These are phyloP conservation scores for Monosporozyma unispora DNA, from an alignment of 805 yeast genomes.

Conservation along the genomic window DNA sequence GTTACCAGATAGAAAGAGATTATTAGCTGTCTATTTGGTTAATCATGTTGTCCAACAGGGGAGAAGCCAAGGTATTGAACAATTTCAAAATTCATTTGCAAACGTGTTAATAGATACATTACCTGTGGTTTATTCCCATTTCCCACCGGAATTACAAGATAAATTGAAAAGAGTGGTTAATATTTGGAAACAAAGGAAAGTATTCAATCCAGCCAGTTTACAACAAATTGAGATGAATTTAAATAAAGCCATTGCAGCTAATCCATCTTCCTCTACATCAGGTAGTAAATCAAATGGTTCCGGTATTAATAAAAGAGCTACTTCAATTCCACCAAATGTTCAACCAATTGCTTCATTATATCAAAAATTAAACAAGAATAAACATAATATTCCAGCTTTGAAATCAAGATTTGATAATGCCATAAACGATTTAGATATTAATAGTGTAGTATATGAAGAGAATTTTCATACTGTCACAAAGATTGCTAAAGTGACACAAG, in stretches of 20 bases:
- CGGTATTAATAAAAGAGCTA: not conserved
- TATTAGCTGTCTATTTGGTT: constrained; percentile 24
- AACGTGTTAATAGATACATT: constrained; percentile 29
- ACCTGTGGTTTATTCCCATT: constrained; percentile 28
- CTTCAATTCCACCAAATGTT: constrained; percentile 24
- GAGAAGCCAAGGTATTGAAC: constrained; percentile 23
- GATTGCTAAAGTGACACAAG: constrained; percentile 24
- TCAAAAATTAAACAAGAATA: constrained; percentile 14
- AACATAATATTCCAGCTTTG: constrained; percentile 20
- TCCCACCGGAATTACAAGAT: constrained; percentile 37
- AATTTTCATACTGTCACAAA: constrained; percentile 26
- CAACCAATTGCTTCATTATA: constrained; percentile 22
- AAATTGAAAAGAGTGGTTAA: constrained; percentile 48
- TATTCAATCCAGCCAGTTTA: constrained; percentile 31
- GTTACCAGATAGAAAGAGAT: constrained; percentile 24
- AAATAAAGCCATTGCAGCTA: not conserved
- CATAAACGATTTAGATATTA: constrained; percentile 19
- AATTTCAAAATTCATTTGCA: constrained; percentile 24
- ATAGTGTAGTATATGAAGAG: constrained; percentile 23
- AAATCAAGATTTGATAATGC: constrained; percentile 24
- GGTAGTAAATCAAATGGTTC: not conserved
- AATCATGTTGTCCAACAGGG: constrained; percentile 31
- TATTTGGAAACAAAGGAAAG: constrained; percentile 59
- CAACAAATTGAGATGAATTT: constrained; percentile 22
- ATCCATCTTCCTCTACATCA: not conserved